Base-by-base conservation (phyloP, 495 filamentous ascomycete genomes). In the Daldinia decipiens region DNA sequence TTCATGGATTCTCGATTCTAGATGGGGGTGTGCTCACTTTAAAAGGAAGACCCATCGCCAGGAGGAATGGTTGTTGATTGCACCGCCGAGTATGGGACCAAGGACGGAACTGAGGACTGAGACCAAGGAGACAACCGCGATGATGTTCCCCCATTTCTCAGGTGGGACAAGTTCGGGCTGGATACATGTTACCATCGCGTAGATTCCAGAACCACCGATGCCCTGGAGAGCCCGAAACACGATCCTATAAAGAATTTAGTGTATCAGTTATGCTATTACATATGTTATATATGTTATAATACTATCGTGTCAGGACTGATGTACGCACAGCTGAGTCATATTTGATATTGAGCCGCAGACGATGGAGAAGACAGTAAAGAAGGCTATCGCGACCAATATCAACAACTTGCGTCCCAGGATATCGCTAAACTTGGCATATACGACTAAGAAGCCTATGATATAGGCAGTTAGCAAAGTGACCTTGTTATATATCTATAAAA, bases 151-250 rank as follows among this genome's bases (percentile, higher is more conserved):
- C 57, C 83, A 79, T 68, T 84, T 78, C 7, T 79, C 70, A 34
- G 73, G 77, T 1, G 87, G 82, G 1, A 85, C 80, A 36, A 89
- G 74, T 29, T 83, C 78, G 1, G 83, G 80, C 13, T 79, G 64
- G 53, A 87, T 82, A 12, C 87, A 76, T 1, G 81, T 79, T 32
- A 79, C 72, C n/a, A 89, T 64, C 1, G 85, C 78, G 64, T 85
- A 88, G 13, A 85, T 81, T 11, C 87, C 87, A 0, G 82, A 82
- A 8, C 77, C 86, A 0, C 87, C 86, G 9, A 89, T 77, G 5
- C 87, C 86, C 75, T 89, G 87, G 19, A 89, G 79, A 0, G 84
- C 79, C 11, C 87, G 82, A 47, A 82, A 82, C 7, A 87, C 73
- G 38, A 89, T 87, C 0, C 86, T 88, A 56, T 11, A 15, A 34